Conservation (phyloP, 169 alveolate species). For the Theileria sp. region DNA sequence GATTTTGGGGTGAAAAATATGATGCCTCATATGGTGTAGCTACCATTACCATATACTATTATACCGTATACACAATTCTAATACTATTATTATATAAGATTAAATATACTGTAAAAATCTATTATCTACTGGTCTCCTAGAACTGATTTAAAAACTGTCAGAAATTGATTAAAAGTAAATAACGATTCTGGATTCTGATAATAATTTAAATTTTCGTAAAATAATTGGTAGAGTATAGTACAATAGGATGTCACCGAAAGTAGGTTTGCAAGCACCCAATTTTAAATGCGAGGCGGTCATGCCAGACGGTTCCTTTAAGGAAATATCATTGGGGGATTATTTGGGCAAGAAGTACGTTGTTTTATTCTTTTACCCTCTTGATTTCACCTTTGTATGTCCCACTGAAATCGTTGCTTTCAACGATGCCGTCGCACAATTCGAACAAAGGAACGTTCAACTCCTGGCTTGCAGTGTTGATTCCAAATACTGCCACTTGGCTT, state of each 20-base stretch:
- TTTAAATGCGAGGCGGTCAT: slow-evolving; percentile 93
- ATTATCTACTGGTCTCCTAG: background rate
- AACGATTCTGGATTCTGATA: background rate
- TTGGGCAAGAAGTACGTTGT: slow-evolving; percentile 92
- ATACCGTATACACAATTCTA: background rate
- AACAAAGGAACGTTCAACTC: slow-evolving; percentile 86
- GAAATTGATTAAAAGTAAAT: background rate
- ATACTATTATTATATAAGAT: background rate
- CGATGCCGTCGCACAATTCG: slow-evolving; percentile 90
- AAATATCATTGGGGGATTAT: slow-evolving; percentile 87
- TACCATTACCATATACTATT: background rate
- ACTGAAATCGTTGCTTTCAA: slow-evolving; percentile 96
- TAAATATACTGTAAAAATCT: background rate
- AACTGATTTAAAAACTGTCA: background rate
- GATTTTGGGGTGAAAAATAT: background rate
- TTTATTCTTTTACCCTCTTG: slow-evolving; percentile 98
- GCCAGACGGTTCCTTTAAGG: slow-evolving; percentile 90
- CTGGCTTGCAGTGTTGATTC: slow-evolving; percentile 97
- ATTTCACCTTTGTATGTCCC: slow-evolving; percentile 99
- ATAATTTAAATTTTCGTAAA: background rate
- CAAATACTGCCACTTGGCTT: slow-evolving; percentile 93
- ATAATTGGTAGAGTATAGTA: background rate
- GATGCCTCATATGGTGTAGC: slow-evolving; percentile 22
- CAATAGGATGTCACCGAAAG: slow-evolving; percentile 59
- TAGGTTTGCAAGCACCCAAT: slow-evolving; percentile 92